Evolutionary conservation across 306 rosid genomes (phyloP).

Genomic region (Astragalus membranaceus): DNA sequence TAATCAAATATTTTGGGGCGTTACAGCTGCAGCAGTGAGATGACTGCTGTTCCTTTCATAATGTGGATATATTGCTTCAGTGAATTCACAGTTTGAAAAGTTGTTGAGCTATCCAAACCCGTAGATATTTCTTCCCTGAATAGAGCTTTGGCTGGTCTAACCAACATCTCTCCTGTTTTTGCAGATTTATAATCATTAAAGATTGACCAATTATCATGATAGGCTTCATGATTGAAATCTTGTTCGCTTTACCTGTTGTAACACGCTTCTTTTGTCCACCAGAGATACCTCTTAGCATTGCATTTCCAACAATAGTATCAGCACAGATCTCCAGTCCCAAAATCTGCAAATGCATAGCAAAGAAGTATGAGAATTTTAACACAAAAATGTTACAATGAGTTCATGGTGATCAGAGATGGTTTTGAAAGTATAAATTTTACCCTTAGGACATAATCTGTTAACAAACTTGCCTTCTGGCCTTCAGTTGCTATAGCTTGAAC

Average conservation of each 20-base stretch:
- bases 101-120: conserved; percentile 65
- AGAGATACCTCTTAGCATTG: conserved; percentile 52
- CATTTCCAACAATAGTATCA: conserved; percentile 52
- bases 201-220: not conserved
- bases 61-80: conserved; percentile 48
- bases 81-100: conserved; percentile 51
- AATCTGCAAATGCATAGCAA: conserved; percentile 27
- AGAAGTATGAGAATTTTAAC: not conserved
- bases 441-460: too few relatives aligned
- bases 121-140: conserved; percentile 67
- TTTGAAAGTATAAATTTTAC: too few relatives aligned
- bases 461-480: too few relatives aligned
- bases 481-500: too few relatives aligned
- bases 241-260: conserved; percentile 43
- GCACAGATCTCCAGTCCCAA: conserved; percentile 55
- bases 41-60: conserved; percentile 44
- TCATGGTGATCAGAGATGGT: too few relatives aligned
- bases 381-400: not conserved
- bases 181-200: not conserved
- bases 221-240: not conserved
- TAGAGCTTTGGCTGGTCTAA: conserved; percentile 52
- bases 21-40: conserved; percentile 61
- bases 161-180: conserved; percentile 53
- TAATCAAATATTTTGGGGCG: too few relatives aligned
- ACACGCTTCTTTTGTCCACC: conserved; percentile 71